A percentile compares a stretch with the other conserved stretches of the same genome.
phyloP scores from a whole-genome alignment of 2,329 filamentous ascomycete species.

The Clonostachys rhizophaga region DNA sequence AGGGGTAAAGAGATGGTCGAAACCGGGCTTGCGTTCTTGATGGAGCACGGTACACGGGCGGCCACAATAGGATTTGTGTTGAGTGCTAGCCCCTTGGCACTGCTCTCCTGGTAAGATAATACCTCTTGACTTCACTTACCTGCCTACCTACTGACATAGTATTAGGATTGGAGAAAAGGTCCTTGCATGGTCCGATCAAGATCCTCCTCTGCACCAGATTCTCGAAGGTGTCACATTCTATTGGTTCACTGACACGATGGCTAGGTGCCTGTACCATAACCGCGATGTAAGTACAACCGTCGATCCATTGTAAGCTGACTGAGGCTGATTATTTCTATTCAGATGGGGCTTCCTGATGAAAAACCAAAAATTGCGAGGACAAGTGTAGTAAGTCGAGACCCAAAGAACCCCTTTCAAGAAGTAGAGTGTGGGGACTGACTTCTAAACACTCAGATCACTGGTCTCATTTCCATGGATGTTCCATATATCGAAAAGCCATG shows the following conservation, averaged over 20 bases:
- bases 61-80: neutral
- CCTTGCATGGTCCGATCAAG: constrained; percentile 43
- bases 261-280: constrained; percentile 44
- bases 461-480: no score
- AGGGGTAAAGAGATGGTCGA: constrained; percentile 2
- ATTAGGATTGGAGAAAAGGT: constrained; percentile 51
- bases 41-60: constrained; percentile 5
- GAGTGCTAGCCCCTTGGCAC: constrained; percentile 16
- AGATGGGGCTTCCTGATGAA: neutral
- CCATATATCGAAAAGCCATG: constrained; percentile 21
- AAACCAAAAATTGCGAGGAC: no score
- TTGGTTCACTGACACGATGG: constrained; percentile 20
- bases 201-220: constrained; percentile 33
- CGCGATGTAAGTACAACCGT: constrained; percentile 11
- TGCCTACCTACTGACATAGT: constrained; percentile 42
- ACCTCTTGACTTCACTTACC: neutral
- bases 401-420: no score
- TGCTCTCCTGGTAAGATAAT: constrained; percentile 42
- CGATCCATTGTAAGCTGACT: neutral
- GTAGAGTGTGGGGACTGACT: no score
- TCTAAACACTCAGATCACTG: no score
- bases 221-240: no score
- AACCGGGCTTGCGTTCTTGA: constrained; percentile 3
- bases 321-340: neutral
- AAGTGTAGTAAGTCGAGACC: no score